A percentile compares a stretch with the other conserved stretches of the same genome.
phyloP scores from a whole-genome alignment of 2,329 filamentous ascomycete species.

The Drechslerella coelobrocha region DNA sequence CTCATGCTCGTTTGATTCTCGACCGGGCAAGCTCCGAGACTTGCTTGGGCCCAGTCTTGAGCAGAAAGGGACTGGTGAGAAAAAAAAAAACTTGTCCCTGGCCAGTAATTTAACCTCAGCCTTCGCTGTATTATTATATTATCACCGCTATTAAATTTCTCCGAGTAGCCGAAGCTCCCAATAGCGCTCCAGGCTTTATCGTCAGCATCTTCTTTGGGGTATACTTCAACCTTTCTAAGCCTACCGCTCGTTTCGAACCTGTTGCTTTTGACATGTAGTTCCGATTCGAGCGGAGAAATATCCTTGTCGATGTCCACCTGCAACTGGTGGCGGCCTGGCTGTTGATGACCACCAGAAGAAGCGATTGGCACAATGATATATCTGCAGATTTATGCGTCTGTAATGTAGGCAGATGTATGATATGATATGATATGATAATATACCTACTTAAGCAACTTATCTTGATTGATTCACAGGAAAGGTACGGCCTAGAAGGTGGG shows the following conservation, averaged over 20 bases:
- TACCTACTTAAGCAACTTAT: constrained; percentile 41
- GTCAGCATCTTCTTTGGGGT: constrained; percentile 20
- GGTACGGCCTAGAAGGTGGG: neutral
- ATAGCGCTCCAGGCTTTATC: constrained; percentile 7
- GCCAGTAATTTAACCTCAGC: constrained; percentile 16
- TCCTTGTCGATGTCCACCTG: constrained; percentile 20
- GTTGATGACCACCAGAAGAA: constrained; percentile 36
- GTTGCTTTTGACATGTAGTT: constrained; percentile 48
- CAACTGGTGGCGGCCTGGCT: constrained; percentile 6
- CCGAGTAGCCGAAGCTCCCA: constrained; percentile 37
- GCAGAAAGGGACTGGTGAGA: constrained; percentile 1
- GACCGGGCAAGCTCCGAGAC: constrained; percentile 32
- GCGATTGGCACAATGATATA: constrained; percentile 38
- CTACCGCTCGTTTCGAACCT: constrained; percentile 42
- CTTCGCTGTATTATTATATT: constrained; percentile 10
- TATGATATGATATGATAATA: constrained; percentile 2
- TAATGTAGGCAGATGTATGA: constrained; percentile 6
- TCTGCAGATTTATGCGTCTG: constrained; percentile 25
- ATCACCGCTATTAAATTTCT: constrained; percentile 13
- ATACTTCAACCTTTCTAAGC: constrained; percentile 33
- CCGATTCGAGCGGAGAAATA: constrained; percentile 50
- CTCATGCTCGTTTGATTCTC: constrained; percentile 15
- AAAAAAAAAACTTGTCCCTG: too few relatives aligned
- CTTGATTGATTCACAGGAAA: constrained; percentile 14
- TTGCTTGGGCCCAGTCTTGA: constrained; percentile 14